Evolutionary conservation across 208 protist genomes (phyloP).

Genomic region (Acanthamoeba lenticulata): DNA sequence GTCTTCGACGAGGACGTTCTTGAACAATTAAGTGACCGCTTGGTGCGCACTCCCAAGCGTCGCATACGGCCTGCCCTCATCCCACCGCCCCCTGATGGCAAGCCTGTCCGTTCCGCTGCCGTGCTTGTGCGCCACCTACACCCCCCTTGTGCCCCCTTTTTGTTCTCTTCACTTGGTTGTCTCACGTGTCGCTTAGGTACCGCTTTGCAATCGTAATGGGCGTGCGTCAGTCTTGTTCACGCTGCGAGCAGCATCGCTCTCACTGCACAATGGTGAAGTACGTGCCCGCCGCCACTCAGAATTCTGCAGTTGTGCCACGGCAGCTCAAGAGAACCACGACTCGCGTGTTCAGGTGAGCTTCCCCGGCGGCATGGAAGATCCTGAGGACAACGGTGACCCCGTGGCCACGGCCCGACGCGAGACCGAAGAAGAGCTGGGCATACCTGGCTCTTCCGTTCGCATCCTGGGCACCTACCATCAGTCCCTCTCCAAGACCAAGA

Average conservation of each 20-base stretch:
- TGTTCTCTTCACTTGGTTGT: neutral
- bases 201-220: constrained; percentile 35
- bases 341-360: constrained; percentile 22
- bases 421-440: constrained; percentile 48
- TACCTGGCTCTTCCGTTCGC: neutral
- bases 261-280: constrained; percentile 25
- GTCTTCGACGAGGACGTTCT: constrained; percentile 13
- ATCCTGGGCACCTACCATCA: constrained; percentile 43
- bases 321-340: neutral
- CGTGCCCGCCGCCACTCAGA: neutral
- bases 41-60: neutral
- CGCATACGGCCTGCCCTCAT: neutral
- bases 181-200: neutral
- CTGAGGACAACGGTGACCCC: constrained; percentile 26
- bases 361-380: constrained; percentile 51
- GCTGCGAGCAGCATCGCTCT: neutral
- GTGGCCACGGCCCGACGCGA: constrained; percentile 48
- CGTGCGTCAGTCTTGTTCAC: constrained; percentile 46
- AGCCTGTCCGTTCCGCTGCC: neutral
- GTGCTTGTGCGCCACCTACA: neutral
- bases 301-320: neutral
- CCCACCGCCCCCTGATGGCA: neutral
- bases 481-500: constrained; percentile 55
- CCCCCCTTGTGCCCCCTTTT: neutral
- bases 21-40: neutral